These are phyloP conservation scores for Chytridiales sp. DNA, from an alignment of 371 early-diverging fungal genomes.

Conservation along the genomic window DNA sequence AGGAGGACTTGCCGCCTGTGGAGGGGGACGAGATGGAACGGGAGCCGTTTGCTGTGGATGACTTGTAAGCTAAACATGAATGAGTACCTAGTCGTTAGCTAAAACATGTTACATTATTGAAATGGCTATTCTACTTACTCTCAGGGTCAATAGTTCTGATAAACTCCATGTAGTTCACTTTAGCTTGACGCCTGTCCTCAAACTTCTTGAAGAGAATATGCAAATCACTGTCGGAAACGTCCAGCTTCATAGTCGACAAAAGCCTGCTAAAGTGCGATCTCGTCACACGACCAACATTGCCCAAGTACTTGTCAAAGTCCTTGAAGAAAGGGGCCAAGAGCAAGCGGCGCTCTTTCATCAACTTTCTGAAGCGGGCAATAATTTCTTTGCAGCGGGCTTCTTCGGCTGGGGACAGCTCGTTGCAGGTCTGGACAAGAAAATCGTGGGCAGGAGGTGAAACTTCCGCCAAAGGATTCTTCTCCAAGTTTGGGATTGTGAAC, in stretches of 20 bases:
- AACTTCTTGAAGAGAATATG: constrained; percentile 50
- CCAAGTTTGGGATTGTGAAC: constrained; percentile 47
- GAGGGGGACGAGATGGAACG: constrained; percentile 4
- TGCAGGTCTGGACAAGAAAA: constrained; percentile 36
- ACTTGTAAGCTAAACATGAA: not conserved
- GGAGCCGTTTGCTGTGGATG: not conserved
- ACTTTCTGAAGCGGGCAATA: constrained; percentile 28
- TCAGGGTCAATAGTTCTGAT: constrained; percentile 45
- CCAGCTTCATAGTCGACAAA: constrained; percentile 44
- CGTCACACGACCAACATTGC: constrained; percentile 42
- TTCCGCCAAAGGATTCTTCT: constrained; percentile 41
- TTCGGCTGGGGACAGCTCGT: constrained; percentile 41
- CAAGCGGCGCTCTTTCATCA: constrained; percentile 41
- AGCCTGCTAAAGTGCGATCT: constrained; percentile 51
- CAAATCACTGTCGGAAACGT: constrained; percentile 48
- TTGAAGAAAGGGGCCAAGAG: constrained; percentile 46
- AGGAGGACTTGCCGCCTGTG: not conserved
- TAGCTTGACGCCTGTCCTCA: constrained; percentile 36
- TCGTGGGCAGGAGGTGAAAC: constrained; percentile 43
- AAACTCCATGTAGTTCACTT: constrained; percentile 52
- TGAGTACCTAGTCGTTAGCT: not conserved
- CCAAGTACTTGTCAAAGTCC: constrained; percentile 43
- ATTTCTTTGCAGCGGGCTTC: constrained; percentile 41
- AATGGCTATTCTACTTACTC: constrained; percentile 25
- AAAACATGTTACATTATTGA: not conserved